phyloP scores from a whole-genome alignment of 208 protist species.

The Tetramitus jugosus region DNA sequence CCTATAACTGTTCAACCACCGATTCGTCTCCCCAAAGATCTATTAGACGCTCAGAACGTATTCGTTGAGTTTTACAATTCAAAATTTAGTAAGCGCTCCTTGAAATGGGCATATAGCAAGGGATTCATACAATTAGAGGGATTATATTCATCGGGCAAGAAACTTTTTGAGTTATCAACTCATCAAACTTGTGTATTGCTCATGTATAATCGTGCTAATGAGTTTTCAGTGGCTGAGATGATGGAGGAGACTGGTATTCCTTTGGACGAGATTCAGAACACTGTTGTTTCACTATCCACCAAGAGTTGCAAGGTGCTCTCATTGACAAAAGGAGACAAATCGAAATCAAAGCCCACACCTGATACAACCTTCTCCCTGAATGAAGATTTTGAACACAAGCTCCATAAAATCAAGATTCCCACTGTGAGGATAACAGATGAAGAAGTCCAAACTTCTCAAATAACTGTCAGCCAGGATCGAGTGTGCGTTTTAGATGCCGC shows the following conservation, averaged over 20 bases:
- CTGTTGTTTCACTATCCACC: background rate
- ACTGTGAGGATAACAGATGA: background rate
- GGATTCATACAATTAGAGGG: conserved; percentile 3
- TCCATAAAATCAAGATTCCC: background rate
- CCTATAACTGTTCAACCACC: conserved; percentile 43
- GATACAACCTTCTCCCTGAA: background rate
- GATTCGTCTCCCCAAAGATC: conserved; percentile 36
- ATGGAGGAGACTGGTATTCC: background rate
- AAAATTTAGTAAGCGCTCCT: conserved; percentile 47
- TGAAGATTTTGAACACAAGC: background rate
- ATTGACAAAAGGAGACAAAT: background rate
- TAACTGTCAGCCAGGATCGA: background rate
- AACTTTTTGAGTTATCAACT: conserved; percentile 52
- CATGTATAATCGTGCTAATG: conserved; percentile 49
- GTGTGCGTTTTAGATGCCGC: conserved; percentile 15
- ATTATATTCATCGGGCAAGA: conserved; percentile 18
- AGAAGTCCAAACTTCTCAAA: background rate
- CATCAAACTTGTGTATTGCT: conserved; percentile 56
- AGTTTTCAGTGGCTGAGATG: conserved; percentile 45
- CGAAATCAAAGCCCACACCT: background rate
- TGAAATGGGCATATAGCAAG: conserved; percentile 56
- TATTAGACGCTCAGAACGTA: conserved; percentile 39
- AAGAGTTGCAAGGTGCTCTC: background rate
- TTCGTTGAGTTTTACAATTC: conserved; percentile 58
- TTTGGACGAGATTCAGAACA: conserved; percentile 28